Evolutionary conservation across 129 eudicot species (phyloP), one percentile per base, ranked within the genome.

Genomic region (Solidago caesia): DNA sequence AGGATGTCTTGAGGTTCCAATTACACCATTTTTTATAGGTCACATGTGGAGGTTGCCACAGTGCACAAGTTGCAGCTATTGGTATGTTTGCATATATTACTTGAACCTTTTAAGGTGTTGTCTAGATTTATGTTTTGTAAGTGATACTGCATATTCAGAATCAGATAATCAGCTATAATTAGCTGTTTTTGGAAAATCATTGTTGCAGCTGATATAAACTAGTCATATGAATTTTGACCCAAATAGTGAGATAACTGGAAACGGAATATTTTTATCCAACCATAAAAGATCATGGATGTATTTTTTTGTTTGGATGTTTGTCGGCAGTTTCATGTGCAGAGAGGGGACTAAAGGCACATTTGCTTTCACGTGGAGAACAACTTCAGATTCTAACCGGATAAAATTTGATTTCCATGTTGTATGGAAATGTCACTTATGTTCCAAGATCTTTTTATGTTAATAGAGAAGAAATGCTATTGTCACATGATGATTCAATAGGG

Each of bases 21-120:
- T 81, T 64, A 48, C 73, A 68, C 81, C 72, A 53, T 64, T 73
- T 29, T 82, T 88, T 86, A 55, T 87, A 94, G 98, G 97, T 94
- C 68, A 94, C 98, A 48, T 94, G 98, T 82, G 98, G 98, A 86
- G 98, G 98, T 73, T 85, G 96, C 78, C 98, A 94, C 84, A 94
- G 98, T 94, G 98, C 98, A 21, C 98, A 94, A 82, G 72, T 97
- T 77, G 96, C 97, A 67, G 97, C 98, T 81, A 91, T 94, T 83
- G 98, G 97, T 94, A 88, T 79, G 96, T 87, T 66, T 29, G 67
- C 55, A 49, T 71, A 41, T 65, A 67, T 67, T 44, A 33, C 60
- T 75, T 70, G 61, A 74, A 70, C 49, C 75, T 44, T 61, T 74
- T 8, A 47, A 61, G 73, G 57, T 63, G 13, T 55, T 55, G 44